A percentile compares a stretch with the other conserved stretches of the same genome.
These are phyloP conservation scores for Quercus robur DNA, from an alignment of 306 rosid genomes.

Conservation along the genomic window DNA sequence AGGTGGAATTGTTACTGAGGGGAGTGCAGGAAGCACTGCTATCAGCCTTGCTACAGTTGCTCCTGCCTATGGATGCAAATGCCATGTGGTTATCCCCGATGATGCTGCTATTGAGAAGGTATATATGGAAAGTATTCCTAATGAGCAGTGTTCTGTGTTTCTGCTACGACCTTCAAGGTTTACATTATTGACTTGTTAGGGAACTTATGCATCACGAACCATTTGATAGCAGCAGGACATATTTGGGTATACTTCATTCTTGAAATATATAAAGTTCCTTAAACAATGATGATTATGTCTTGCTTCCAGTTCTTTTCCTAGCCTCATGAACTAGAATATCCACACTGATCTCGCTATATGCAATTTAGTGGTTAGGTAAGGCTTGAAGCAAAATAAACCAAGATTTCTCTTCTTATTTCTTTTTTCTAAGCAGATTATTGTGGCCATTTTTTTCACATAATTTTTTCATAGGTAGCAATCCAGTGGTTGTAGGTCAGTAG, in stretches of 20 bases:
- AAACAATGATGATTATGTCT: background rate
- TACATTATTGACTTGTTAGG: background rate
- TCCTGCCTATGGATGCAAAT: conserved; percentile 85
- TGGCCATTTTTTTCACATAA: background rate
- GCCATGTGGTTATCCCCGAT: conserved; percentile 92
- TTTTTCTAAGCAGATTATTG: background rate
- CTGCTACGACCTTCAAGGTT: background rate
- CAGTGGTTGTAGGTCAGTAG: background rate
- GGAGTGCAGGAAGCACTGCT: conserved; percentile 95
- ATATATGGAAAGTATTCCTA: background rate
- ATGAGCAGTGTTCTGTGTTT: background rate
- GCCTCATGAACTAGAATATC: background rate
- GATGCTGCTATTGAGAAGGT: conserved; percentile 97
- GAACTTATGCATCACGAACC: background rate
- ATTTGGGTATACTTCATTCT: background rate
- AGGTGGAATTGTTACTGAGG: conserved; percentile 91
- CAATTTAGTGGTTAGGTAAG: background rate
- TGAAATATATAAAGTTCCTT: background rate
- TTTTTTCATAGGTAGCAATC: background rate
- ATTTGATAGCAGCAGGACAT: background rate
- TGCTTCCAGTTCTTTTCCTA: background rate
- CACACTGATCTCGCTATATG: background rate
- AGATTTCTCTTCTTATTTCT: background rate
- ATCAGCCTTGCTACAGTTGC: conserved; percentile 93
- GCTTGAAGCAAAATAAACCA: background rate